These are phyloP conservation scores for Bipolaris cookei DNA, from an alignment of 2,329 filamentous ascomycete genomes.

Conservation along the genomic window DNA sequence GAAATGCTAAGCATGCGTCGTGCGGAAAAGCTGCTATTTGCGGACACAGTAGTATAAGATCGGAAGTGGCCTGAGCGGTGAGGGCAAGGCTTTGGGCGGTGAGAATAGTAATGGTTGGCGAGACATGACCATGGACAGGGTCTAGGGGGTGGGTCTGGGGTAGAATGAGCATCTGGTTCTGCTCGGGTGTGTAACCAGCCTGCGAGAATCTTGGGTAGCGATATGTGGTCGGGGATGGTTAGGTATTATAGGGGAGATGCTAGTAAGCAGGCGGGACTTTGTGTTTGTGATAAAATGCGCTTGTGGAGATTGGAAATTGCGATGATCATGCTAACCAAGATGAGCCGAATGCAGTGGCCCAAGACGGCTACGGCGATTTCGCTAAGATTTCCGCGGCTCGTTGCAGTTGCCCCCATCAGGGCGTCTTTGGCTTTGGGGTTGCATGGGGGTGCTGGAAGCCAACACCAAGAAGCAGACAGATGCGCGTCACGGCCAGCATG, in stretches of 20 bases:
- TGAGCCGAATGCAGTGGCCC: neutral
- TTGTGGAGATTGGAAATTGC: slow-evolving; percentile 14
- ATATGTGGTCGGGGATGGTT: neutral
- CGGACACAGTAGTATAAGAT: neutral
- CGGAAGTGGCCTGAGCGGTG: slow-evolving; percentile 5
- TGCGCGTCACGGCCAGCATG: slow-evolving; percentile 58
- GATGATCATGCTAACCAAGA: slow-evolving; percentile 5
- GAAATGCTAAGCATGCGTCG: neutral
- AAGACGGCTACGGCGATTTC: neutral
- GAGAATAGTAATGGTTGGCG: slow-evolving; percentile 8
- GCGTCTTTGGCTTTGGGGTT: slow-evolving; percentile 12
- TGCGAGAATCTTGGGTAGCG: neutral
- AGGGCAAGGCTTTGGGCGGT: slow-evolving; percentile 5
- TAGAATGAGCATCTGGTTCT: slow-evolving; percentile 8
- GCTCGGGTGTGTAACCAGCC: slow-evolving; percentile 16
- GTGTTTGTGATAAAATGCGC: slow-evolving; percentile 6
- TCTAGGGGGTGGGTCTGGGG: slow-evolving; percentile 24
- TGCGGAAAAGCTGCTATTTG: slow-evolving; percentile 11
- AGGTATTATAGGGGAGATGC: neutral
- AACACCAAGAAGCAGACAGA: slow-evolving; percentile 35
- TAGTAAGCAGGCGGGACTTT: neutral
- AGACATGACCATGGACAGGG: slow-evolving; percentile 14
- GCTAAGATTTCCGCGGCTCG: neutral
- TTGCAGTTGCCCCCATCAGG: slow-evolving; percentile 12
- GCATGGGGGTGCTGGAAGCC: slow-evolving; percentile 25